Evolutionary conservation across 495 filamentous ascomycete species (phyloP).

Genomic region (Annulohypoxylon nitens): DNA sequence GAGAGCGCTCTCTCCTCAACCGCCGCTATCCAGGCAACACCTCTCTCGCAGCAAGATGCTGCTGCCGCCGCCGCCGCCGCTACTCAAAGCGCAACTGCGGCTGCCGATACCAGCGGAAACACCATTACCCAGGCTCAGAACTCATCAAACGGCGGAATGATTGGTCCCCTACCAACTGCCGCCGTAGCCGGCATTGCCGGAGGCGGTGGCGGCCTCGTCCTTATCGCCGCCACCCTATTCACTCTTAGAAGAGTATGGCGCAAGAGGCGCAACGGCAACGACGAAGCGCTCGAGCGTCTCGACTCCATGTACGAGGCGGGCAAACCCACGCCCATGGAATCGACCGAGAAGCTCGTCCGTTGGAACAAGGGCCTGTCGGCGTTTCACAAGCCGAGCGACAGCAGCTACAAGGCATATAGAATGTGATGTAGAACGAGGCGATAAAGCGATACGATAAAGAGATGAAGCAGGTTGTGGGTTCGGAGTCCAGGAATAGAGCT

Average conservation of each 20-base stretch:
- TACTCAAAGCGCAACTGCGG: slow-evolving; percentile 15
- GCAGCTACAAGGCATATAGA: slow-evolving; percentile 48
- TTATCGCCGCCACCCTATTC: slow-evolving; percentile 36
- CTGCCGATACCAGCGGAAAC: slow-evolving; percentile 28
- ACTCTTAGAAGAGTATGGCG: slow-evolving; percentile 48
- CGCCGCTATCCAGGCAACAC: slow-evolving; percentile 8
- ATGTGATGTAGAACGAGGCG: slow-evolving; percentile 39
- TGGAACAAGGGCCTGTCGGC: slow-evolving; percentile 50
- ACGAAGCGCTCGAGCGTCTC: slow-evolving; percentile 39
- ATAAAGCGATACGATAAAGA: not conserved
- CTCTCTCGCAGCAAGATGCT: slow-evolving; percentile 27
- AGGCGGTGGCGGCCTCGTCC: slow-evolving; percentile 37
- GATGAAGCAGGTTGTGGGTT: slow-evolving; percentile 19
- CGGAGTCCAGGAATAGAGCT: slow-evolving; percentile 33
- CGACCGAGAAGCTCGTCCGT: slow-evolving; percentile 46
- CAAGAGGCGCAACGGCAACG: slow-evolving; percentile 46
- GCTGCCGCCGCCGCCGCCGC: slow-evolving; percentile 5
- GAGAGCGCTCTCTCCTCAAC: slow-evolving; percentile 20
- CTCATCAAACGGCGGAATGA: slow-evolving; percentile 27
- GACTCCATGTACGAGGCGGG: slow-evolving; percentile 47
- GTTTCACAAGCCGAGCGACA: slow-evolving; percentile 42
- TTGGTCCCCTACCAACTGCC: slow-evolving; percentile 36
- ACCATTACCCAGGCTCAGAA: slow-evolving; percentile 36
- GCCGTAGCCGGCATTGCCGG: slow-evolving; percentile 52
- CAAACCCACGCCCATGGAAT: slow-evolving; percentile 38